Evolutionary conservation across 2,329 filamentous ascomycete genomes (phyloP).

Genomic region (Fusarium concolor): DNA sequence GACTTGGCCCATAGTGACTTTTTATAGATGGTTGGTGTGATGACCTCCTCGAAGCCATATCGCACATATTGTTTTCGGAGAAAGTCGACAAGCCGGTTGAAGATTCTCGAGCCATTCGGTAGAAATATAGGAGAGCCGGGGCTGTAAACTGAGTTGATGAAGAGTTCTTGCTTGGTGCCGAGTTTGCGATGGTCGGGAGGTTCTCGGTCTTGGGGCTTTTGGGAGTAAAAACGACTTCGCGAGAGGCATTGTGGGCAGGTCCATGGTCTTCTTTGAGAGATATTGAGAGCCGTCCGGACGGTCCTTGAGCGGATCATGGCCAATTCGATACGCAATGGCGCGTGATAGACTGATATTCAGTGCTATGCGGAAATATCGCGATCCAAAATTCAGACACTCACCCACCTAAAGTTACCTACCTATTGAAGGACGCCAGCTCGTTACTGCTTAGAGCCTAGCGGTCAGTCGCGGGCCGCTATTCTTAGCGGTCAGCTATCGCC

Average conservation of each 20-base stretch:
- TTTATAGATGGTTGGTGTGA: constrained; percentile 92
- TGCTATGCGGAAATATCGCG: constrained; percentile 16
- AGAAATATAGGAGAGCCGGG: constrained; percentile 88
- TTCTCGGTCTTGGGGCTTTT: constrained; percentile 47
- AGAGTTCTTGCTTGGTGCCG: constrained; percentile 77
- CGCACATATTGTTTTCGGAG: constrained; percentile 84
- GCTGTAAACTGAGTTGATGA: constrained; percentile 82
- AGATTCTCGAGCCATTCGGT: constrained; percentile 82
- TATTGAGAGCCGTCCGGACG: constrained; percentile 30
- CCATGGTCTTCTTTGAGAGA: constrained; percentile 45
- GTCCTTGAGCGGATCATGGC: constrained; percentile 50
- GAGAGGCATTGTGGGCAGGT: constrained; percentile 49
- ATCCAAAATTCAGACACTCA: constrained; percentile 23
- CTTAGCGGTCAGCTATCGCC: constrained; percentile 30
- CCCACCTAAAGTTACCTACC: constrained; percentile 1
- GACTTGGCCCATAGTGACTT: constrained; percentile 87
- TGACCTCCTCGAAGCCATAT: constrained; percentile 89
- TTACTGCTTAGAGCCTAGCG: constrained; percentile 44
- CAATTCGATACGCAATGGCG: constrained; percentile 31
- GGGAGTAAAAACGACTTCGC: constrained; percentile 48
- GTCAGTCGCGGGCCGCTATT: constrained; percentile 34
- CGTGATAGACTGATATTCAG: not conserved
- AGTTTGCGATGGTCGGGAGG: constrained; percentile 70
- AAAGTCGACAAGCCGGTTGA: constrained; percentile 85
- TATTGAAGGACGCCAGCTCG: constrained; percentile 30